Base-by-base conservation (phyloP, 257 asterid genomes). In the Verbascum thapsus region DNA sequence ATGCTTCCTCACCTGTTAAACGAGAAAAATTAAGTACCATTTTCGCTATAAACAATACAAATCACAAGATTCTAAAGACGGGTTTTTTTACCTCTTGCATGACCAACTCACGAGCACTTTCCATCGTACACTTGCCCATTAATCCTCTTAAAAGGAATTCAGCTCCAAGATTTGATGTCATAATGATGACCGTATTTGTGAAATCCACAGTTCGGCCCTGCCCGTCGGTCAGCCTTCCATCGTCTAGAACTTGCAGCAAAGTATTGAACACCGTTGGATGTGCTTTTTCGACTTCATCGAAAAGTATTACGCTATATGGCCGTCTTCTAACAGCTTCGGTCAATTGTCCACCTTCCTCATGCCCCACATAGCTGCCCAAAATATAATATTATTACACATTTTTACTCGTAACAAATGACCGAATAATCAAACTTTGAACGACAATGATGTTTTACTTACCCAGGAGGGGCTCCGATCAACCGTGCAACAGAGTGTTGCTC, bases 151-250 rank as follows among this genome's bases (percentile, higher is more conserved):
- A 67, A 3, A 83, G 95, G 66, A 65, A 67, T 77, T 87, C 95
- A 0, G 97, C 97, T 45, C 99, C 97, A 7, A 89, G 84, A 52
- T 92, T 92, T 3, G 97, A 92, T 2, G 99, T 92, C 99, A 92
- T 85, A 19, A 92, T 89, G 45, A 89, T 87, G 7, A 92, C 95
- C 0, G 94, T 77, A 44, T 89, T 92, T 0, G 87, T 89, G 74
- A 92, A 92, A 68, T 92, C 97, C 0, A 89, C 94, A 0, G 94
- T 87, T 3, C 96, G 74, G 22, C 97, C 99, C 75, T 89, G 97
- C 5, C 96, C 99, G n/a, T 92, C 96, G 0, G 97, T 87, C 22
- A 92, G 66, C 70, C 99, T 79, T 11, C 97, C 96, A 7, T 92
- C 99, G 0, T 89, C 97, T 38, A 92, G 23, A 13, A 92, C 97